phyloP scores from a whole-genome alignment of 2,329 filamentous ascomycete genomes.

The Echinosphaeria canescens region DNA sequence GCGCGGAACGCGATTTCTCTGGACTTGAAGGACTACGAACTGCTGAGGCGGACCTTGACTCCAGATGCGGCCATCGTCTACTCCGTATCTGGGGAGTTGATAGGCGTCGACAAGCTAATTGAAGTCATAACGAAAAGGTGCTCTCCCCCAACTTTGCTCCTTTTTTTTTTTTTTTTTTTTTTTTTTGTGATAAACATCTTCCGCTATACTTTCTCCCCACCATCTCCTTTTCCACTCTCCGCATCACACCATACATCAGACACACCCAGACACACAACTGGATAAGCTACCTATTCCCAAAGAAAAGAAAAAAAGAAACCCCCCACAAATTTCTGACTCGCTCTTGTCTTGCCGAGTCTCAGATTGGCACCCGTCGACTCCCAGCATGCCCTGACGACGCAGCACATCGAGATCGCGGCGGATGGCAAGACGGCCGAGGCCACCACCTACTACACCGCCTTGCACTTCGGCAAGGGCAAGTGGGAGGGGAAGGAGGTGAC shows the following conservation, averaged over 20 bases:
- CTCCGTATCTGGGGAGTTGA: background rate
- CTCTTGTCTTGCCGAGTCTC: no score
- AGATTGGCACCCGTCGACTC: constrained; percentile 2
- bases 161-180: no score
- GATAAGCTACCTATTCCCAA: no score
- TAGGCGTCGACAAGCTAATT: background rate
- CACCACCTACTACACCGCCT: constrained; percentile 3
- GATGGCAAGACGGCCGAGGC: constrained; percentile 2
- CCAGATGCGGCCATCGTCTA: background rate
- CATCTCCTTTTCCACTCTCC: no score
- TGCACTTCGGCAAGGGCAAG: constrained; percentile 3
- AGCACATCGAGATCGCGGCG: constrained; percentile 2
- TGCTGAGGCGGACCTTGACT: background rate
- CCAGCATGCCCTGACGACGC: constrained; percentile 3
- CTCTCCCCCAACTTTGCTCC: no score
- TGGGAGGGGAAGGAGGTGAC: constrained; percentile 3
- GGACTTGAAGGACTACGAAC: constrained; percentile 3
- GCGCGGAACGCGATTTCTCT: constrained; percentile 3
- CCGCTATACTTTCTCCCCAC: no score
- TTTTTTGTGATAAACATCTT: no score
- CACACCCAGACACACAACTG: no score
- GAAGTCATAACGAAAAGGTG: background rate
- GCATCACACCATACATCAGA: no score
- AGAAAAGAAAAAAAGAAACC: no score
- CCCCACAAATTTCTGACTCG: no score